A percentile compares a stretch with the other conserved stretches of the same genome.
Evolutionary conservation across 129 eudicot genomes (phyloP).

Genomic region (Chrysanthemum makinoi): DNA sequence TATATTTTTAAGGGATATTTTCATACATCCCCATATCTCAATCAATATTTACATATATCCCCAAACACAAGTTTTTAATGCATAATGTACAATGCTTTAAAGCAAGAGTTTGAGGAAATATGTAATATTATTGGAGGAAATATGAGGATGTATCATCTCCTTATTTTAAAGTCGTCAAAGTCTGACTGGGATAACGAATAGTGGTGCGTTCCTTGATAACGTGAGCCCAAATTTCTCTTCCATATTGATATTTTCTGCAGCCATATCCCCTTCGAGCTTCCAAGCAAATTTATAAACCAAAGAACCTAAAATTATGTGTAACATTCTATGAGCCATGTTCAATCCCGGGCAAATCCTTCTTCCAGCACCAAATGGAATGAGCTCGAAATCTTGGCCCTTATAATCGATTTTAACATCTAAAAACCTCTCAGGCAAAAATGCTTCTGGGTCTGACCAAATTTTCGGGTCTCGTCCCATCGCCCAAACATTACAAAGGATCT

Average conservation of each 20-base stretch:
- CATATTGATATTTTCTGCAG: no score
- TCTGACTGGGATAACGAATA: constrained; percentile 1
- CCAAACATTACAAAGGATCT: constrained; percentile 20
- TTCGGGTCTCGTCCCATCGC: constrained; percentile 19
- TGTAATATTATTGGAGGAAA: no score
- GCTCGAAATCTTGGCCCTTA: background rate
- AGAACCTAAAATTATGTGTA: constrained; percentile 14
- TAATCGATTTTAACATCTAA: constrained; percentile 8
- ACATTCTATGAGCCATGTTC: background rate
- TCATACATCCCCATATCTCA: no score
- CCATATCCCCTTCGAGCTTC: no score
- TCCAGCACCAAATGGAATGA: no score
- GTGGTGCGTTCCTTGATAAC: background rate
- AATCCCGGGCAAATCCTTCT: background rate
- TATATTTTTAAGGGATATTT: no score
- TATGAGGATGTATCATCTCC: no score
- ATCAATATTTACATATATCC: no score
- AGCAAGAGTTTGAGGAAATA: no score
- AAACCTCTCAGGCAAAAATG: constrained; percentile 23
- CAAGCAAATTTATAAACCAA: background rate
- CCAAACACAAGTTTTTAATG: no score
- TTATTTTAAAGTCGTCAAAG: no score
- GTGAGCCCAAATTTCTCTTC: constrained; percentile 19
- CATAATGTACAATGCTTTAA: no score
- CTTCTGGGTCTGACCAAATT: constrained; percentile 8